Evolutionary conservation across 78 protist species (phyloP).

Genomic region (Pigoraptor vietnamica): DNA sequence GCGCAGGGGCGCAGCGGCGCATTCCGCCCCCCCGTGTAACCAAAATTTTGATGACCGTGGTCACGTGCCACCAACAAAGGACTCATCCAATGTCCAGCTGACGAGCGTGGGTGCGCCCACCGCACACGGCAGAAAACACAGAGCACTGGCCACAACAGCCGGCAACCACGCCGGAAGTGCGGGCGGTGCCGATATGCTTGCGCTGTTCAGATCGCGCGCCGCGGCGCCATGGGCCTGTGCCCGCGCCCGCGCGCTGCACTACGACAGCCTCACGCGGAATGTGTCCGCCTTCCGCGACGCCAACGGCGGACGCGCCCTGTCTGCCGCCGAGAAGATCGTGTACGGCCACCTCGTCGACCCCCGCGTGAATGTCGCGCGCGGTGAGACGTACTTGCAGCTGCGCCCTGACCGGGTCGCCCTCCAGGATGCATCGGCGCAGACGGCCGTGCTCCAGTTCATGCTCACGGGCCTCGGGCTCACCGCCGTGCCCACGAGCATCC

Average conservation of each 20-base stretch:
- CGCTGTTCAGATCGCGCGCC: background rate
- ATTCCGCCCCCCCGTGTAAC: too few species aligned
- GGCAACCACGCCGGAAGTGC: too few species aligned
- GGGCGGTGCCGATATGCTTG: background rate
- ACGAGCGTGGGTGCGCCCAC: too few species aligned
- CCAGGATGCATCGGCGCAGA: slow-evolving; percentile 69
- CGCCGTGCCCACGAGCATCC: slow-evolving; percentile 85
- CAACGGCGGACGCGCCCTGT: slow-evolving; percentile 47
- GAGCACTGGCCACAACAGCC: too few species aligned
- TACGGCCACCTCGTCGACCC: slow-evolving; percentile 76
- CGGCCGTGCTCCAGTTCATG: slow-evolving; percentile 93
- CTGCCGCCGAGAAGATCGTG: slow-evolving; percentile 83
- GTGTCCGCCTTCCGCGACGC: slow-evolving; percentile 7
- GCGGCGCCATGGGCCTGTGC: background rate
- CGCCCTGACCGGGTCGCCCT: slow-evolving; percentile 89
- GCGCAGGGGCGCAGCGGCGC: too few species aligned
- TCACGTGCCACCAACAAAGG: too few species aligned
- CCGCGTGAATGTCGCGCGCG: slow-evolving; percentile 37
- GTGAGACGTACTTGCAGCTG: slow-evolving; percentile 67
- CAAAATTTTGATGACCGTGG: too few species aligned
- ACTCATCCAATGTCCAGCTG: too few species aligned
- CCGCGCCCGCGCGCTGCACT: background rate
- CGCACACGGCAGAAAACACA: too few species aligned
- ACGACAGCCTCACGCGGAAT: slow-evolving; percentile 27
- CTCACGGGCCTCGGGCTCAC: slow-evolving; percentile 68